Evolutionary conservation across 1,284 basidiomycete genomes (phyloP), one percentile per base, ranked within the genome.

Genomic region (Boletus semigastroideus): DNA sequence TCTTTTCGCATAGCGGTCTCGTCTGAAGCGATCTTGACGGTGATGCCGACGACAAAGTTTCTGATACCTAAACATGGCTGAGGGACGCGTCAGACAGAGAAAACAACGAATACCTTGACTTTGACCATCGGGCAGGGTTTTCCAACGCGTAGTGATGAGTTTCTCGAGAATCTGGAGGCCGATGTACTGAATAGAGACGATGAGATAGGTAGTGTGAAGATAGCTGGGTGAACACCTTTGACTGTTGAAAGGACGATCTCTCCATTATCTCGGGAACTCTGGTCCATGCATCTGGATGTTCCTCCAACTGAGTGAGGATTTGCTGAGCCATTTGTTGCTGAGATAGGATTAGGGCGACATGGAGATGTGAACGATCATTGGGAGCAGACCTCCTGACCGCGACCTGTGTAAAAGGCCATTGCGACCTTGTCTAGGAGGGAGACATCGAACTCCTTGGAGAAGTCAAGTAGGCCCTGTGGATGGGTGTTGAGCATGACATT

Each of bases 201-300:
- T 70, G 52, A 69, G 68, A 52, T 10, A 22, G 37, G 34, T 16
- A 43, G 20, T 12, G 13, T 17, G 19, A 8, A 31, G 12, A 33
- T 22, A 28, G 28, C 39, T 7, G 7, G 19, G 10, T 14, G 16
- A 17, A 27, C 20, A 92, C 94, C 81, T 99, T 99, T 40, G 95
- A 87, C 71, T 98, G 96, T 36, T 89, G 83, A 69, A 88, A 94
- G 20, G 79, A 78, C 11, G 93, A 92, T 54, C 80, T 80, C 68
- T 98, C 94, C 51, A 99, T 78, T 62, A 99, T 91, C 56, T 90
- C 89, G 31, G 97, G 97, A 2, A 99, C 97, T 67, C 93, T 84
- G 59, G 96, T 95, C 97, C 97, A 99, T 42, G 94, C 87, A 55
- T 99, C 97, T n/a, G 93, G 91, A 72, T 94, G 83, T 60, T 99